phyloP scores from a whole-genome alignment of 2,329 filamentous ascomycete genomes.

The Exophiala sp. region DNA sequence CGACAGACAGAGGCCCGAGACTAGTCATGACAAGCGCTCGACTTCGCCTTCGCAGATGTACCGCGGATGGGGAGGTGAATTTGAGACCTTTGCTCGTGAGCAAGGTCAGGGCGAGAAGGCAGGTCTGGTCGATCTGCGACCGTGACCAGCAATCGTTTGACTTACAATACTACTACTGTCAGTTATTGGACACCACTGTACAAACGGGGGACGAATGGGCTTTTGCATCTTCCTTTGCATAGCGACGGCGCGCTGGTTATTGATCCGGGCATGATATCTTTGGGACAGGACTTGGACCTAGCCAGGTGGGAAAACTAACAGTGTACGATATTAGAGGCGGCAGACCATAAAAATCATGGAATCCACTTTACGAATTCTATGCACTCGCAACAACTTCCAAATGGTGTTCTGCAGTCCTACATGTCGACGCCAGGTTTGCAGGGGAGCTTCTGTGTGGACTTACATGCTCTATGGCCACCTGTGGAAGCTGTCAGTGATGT shows the following conservation, averaged over 20 bases:
- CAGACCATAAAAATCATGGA: too few relatives aligned
- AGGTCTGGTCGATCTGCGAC: slow-evolving; percentile 7
- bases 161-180: too few relatives aligned
- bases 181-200: too few relatives aligned
- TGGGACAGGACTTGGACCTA: not conserved
- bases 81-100: slow-evolving; percentile 6
- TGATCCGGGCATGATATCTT: not conserved
- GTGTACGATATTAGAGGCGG: not conserved
- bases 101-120: not conserved
- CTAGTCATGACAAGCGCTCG: not conserved
- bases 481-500: too few relatives aligned
- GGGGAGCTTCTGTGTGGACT: too few relatives aligned
- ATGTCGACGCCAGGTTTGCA: too few relatives aligned
- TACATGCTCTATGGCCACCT: too few relatives aligned
- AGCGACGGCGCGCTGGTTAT: not conserved
- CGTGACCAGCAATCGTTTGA: not conserved
- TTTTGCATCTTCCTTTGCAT: not conserved
- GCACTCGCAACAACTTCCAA: too few relatives aligned
- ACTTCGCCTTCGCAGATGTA: not conserved
- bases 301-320: not conserved
- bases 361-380: too few relatives aligned
- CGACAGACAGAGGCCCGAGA: not conserved
- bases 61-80: slow-evolving; percentile 15
- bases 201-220: not conserved
- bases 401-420: too few relatives aligned